Base-by-base conservation (phyloP, 345 rosid species). In the Firmiana major region DNA sequence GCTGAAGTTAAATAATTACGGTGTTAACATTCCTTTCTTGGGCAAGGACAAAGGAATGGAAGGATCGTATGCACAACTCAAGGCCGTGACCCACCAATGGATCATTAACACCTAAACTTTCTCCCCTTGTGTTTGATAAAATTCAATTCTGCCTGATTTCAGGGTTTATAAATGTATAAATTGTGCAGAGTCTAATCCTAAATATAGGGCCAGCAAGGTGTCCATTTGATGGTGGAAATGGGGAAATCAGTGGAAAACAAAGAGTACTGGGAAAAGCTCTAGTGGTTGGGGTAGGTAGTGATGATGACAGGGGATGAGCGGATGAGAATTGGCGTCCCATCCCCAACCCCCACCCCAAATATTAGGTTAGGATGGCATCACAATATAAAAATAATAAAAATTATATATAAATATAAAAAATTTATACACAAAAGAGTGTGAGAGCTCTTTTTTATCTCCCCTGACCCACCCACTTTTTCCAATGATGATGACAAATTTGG, bases 231-330 rank as follows among this genome's bases (percentile, higher is more conserved):
- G 60, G 26, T 8, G 60, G 22, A 17, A 49, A 71, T 51, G 58
- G 43, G 60, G 4, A 26, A 31, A 28, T 28, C 21, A 51, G 9
- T 28, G 49, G 59, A 24, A 70, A 4, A 7, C 15, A 17, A 31
- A 16, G 21, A 16, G 67, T 63, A 34, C 43, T 63, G 2, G 0
- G 24, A 59, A 10, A 55, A 46, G 7, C 0, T 11, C 9, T 57
- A 86, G 97, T 90, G 90, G 97, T 79, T 88, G 81, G 84, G 84
- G 90, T 93, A 43, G 94, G 98, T 93, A 67, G 71, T 81, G 97
- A 87, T 75, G 86, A 36, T 85, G 92, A 89, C 87, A 65, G 75
- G 64, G 21, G 3, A 31, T 31, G 34, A 31, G 34, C 34, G 76
- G 84, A 10, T 60, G 85, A 78, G 63, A 80, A 81, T 77, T 77